These are phyloP conservation scores for Xylaria arbuscula DNA, from an alignment of 2,329 filamentous ascomycete genomes.

Conservation along the genomic window DNA sequence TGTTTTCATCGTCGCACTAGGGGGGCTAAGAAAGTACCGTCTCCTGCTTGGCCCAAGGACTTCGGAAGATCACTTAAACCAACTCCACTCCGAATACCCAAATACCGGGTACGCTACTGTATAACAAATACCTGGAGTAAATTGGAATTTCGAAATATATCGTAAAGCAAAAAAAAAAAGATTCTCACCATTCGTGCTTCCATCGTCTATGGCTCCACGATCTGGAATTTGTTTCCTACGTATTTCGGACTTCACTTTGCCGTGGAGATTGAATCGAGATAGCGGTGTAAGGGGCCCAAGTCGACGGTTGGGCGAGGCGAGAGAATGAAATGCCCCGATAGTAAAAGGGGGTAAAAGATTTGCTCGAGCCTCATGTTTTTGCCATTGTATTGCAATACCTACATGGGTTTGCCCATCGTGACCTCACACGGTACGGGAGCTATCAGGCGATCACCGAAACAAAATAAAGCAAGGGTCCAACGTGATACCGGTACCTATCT, in stretches of 20 bases:
- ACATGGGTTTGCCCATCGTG: too few relatives aligned
- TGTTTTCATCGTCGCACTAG: not conserved
- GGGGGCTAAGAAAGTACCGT: not conserved
- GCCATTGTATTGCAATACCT: not conserved
- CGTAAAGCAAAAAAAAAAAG: not conserved
- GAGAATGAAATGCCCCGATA: not conserved
- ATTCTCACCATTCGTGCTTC: conserved; percentile 1
- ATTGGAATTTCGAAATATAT: not conserved
- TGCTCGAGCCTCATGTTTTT: not conserved
- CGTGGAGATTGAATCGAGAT: not conserved
- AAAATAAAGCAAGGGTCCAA: too few relatives aligned
- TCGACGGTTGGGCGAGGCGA: not conserved
- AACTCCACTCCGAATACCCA: not conserved
- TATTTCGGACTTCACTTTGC: not conserved
- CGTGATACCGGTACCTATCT: too few relatives aligned
- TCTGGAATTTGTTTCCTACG: not conserved
- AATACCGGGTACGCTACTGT: not conserved
- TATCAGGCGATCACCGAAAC: too few relatives aligned
- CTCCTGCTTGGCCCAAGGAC: not conserved
- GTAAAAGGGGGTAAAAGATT: not conserved
- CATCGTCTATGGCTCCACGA: not conserved
- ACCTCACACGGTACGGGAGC: too few relatives aligned
- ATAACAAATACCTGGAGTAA: not conserved
- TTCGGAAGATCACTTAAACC: not conserved
- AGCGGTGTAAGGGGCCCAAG: conserved; percentile 8